phyloP scores from a whole-genome alignment of 2,329 filamentous ascomycete species.

The Bertia moriformis region DNA sequence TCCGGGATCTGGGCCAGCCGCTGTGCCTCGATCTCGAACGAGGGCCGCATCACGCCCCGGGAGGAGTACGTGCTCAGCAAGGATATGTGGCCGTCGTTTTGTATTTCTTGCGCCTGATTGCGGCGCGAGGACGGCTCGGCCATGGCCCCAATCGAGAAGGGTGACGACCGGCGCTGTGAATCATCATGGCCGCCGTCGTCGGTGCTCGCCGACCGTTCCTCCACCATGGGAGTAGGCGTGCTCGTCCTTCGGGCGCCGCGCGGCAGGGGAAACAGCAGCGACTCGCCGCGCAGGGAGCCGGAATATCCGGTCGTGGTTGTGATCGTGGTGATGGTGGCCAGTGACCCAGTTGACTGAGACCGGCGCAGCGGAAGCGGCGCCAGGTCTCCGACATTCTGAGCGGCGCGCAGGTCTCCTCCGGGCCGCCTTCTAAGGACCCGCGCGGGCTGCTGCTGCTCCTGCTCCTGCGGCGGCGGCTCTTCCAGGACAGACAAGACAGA shows the following conservation, averaged over 20 bases:
- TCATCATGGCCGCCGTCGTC: slow-evolving; percentile 27
- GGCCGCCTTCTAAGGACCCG: slow-evolving; percentile 57
- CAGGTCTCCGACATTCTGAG: slow-evolving; percentile 48
- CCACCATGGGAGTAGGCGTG: slow-evolving; percentile 20
- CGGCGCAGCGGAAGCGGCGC: slow-evolving; percentile 33
- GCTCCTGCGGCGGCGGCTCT: slow-evolving; percentile 30
- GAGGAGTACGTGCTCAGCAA: slow-evolving; percentile 48
- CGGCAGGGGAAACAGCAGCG: slow-evolving; percentile 25
- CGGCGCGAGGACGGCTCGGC: slow-evolving; percentile 31
- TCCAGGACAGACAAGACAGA: slow-evolving; percentile 39
- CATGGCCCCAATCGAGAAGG: slow-evolving; percentile 43
- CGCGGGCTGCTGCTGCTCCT: slow-evolving; percentile 33
- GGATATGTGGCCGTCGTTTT: no score
- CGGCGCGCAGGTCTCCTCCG: slow-evolving; percentile 61
- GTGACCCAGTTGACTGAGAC: slow-evolving; percentile 42
- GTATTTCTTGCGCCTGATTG: no score
- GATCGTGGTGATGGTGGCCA: slow-evolving; percentile 41
- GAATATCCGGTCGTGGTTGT: no score
- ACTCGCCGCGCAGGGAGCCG: slow-evolving; percentile 44
- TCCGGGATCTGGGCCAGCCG: slow-evolving; percentile 44
- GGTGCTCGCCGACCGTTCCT: slow-evolving; percentile 23
- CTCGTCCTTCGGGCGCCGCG: no score
- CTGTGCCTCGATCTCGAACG: slow-evolving; percentile 78
- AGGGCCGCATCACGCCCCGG: slow-evolving; percentile 50
- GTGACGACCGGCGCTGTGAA: slow-evolving; percentile 20